Percentiles rank a stretch among this genome's conserved stretches.
Conservation (phyloP, 371 early-diverging fungal species). For the Mucor circinelloides region DNA sequence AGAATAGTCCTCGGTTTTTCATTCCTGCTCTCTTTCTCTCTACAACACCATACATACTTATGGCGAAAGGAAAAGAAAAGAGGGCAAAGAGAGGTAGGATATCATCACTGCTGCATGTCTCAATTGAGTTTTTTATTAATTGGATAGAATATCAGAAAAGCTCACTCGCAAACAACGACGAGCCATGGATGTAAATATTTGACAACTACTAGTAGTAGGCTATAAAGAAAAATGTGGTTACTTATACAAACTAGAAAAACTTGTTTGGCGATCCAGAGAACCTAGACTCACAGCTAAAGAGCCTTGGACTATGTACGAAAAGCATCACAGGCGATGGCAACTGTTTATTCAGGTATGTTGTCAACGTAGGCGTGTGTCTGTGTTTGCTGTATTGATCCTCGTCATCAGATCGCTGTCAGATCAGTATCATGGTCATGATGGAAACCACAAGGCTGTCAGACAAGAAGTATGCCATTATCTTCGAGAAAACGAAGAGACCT, state of each 20-base stretch:
- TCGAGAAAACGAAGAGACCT: conserved; percentile 62
- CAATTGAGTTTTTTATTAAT: neutral
- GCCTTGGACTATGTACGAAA: conserved; percentile 61
- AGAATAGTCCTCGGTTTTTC: neutral
- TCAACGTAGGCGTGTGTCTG: neutral
- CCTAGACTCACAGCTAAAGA: conserved; percentile 32
- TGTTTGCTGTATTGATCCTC: neutral
- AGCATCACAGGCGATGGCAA: conserved; percentile 86
- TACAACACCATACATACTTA: neutral
- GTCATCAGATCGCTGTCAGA: conserved; percentile 67
- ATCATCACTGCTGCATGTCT: too few species aligned
- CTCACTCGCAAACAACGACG: conserved; percentile 11
- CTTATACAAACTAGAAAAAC: conserved; percentile 5
- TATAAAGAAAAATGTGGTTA: neutral
- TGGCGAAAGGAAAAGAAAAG: conserved; percentile 6
- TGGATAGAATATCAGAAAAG: neutral
- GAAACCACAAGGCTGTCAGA: conserved; percentile 60
- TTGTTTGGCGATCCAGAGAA: conserved; percentile 7
- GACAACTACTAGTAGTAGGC: neutral
- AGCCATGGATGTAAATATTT: conserved; percentile 2
- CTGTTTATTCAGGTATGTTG: conserved; percentile 74
- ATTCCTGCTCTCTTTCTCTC: neutral
- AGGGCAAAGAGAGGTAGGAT: neutral
- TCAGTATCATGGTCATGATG: conserved; percentile 67
- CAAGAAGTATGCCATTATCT: conserved; percentile 70